Evolutionary conservation across 306 rosid species (phyloP), one percentile per base, ranked within the genome.

Genomic region (Vicia faba): DNA sequence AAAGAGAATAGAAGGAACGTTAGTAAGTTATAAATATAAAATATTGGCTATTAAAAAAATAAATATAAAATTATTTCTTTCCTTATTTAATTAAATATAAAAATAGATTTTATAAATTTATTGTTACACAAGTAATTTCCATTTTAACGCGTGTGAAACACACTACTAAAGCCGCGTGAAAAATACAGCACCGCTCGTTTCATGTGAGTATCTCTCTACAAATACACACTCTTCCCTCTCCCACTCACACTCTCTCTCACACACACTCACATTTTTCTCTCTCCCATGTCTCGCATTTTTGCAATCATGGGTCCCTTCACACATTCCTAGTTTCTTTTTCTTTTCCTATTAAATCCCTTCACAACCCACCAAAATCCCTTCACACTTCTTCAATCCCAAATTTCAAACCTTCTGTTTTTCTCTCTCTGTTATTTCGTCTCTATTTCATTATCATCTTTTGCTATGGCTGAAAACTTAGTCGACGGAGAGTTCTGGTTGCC

Each of bases 401-500:
- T 33, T 33, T 33, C 38, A 33, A 33, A 33, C 9, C 38, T 31
- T 31, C 31, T 31, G 36, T 31, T 31, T 31, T 8, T 33, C 48
- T 43, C 2, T 25, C 43, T 38, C 16, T 43, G 2, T 12, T 43
- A 4, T 12, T 12, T 41, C 5, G 0, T 43, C 48, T 43, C 48
- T 43, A 14, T 43, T 4, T 18, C 38, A 7, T 13, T 0, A 25
- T 25, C 14, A 50, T 9, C 28, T 12, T 31, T 41, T 2, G 15
- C 43, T 1, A 87, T 87, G 90, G 84, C 91, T 15, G 91, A 82
- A 2, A 71, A 70, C 41, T 70, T 88, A 29, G 85, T 77, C 36
- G 96, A 86, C 76, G 88, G 84, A 0, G 88, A 81, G 78, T 93
- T 89, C 46, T 89, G 97, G 97, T 81, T 89, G 0, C 96, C 96